Evolutionary conservation across 768 basidiomycete genomes (phyloP).

Genomic region (Kwoniella dendrophila): DNA sequence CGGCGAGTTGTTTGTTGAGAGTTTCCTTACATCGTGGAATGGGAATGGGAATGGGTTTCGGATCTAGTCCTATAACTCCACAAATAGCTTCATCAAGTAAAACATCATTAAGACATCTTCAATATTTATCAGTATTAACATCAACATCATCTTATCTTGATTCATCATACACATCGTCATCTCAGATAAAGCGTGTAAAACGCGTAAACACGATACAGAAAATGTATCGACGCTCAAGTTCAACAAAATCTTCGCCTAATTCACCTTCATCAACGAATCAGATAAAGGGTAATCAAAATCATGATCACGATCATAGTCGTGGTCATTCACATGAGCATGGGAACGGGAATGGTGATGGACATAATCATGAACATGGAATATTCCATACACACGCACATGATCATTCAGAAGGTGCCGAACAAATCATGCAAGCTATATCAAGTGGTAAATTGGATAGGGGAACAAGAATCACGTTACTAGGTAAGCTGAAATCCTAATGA

Average conservation of each 20-base stretch:
- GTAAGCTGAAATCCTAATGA: slow-evolving; percentile 27
- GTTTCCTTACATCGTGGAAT: background rate
- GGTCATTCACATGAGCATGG: slow-evolving; percentile 12
- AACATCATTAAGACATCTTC: background rate
- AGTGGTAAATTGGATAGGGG: slow-evolving; percentile 46
- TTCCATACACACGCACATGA: slow-evolving; percentile 51
- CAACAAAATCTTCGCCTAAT: background rate
- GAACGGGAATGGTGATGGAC: slow-evolving; percentile 8
- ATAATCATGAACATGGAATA: slow-evolving; percentile 37
- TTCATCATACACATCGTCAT: background rate
- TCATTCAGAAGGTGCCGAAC: slow-evolving; percentile 52
- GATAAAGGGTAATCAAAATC: slow-evolving; percentile 10
- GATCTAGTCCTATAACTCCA: background rate
- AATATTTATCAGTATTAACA: background rate
- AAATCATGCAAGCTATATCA: slow-evolving; percentile 49
- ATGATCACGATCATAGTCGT: slow-evolving; percentile 21
- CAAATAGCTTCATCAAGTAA: slow-evolving; percentile 3
- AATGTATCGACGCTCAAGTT: background rate
- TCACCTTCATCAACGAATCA: background rate
- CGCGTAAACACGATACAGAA: background rate
- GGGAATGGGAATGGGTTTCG: background rate
- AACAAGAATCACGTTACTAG: slow-evolving; percentile 53
- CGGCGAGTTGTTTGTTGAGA: background rate
- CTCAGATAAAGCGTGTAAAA: background rate
- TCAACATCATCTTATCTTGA: background rate